These are phyloP conservation scores for Suillus fuscotomentosus DNA, from an alignment of 768 basidiomycete species.

Conservation along the genomic window DNA sequence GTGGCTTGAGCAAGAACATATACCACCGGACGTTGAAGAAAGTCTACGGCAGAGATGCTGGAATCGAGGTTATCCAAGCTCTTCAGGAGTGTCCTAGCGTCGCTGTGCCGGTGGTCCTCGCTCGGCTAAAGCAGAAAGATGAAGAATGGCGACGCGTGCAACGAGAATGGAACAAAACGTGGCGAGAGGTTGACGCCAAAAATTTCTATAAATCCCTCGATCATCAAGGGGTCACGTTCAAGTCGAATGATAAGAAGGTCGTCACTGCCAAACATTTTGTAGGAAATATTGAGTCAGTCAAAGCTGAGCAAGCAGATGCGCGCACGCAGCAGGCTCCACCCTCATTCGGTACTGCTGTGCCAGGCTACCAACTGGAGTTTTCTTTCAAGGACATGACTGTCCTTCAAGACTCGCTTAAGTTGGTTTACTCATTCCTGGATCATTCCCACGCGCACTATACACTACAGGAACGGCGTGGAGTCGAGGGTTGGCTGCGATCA, in stretches of 20 bases:
- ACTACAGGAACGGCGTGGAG: slow-evolving; percentile 69
- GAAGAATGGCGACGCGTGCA: slow-evolving; percentile 96
- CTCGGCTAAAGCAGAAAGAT: slow-evolving; percentile 88
- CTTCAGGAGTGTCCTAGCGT: slow-evolving; percentile 90
- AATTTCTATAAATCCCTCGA: slow-evolving; percentile 99
- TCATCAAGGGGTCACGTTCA: slow-evolving; percentile 93
- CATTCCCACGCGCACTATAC: slow-evolving; percentile 78
- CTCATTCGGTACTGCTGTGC: slow-evolving; percentile 43
- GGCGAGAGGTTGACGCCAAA: slow-evolving; percentile 95
- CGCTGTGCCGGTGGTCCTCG: slow-evolving; percentile 87
- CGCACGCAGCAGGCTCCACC: slow-evolving; percentile 28
- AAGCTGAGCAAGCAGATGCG: slow-evolving; percentile 53
- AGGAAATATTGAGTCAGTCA: slow-evolving; percentile 70
- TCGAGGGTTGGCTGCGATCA: slow-evolving; percentile 81
- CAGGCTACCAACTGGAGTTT: slow-evolving; percentile 77
- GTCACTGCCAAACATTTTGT: slow-evolving; percentile 85
- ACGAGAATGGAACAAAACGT: slow-evolving; percentile 94
- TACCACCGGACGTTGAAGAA: slow-evolving; percentile 94
- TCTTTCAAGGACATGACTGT: slow-evolving; percentile 75
- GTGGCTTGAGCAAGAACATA: slow-evolving; percentile 82
- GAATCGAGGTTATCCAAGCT: slow-evolving; percentile 75
- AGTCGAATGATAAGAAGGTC: slow-evolving; percentile 92
- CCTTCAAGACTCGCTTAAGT: slow-evolving; percentile 84
- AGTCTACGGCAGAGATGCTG: slow-evolving; percentile 83
- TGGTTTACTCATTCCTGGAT: slow-evolving; percentile 90